phyloP scores from a whole-genome alignment of 2,329 filamentous ascomycete species.

The Cladobotryum mycophilum region DNA sequence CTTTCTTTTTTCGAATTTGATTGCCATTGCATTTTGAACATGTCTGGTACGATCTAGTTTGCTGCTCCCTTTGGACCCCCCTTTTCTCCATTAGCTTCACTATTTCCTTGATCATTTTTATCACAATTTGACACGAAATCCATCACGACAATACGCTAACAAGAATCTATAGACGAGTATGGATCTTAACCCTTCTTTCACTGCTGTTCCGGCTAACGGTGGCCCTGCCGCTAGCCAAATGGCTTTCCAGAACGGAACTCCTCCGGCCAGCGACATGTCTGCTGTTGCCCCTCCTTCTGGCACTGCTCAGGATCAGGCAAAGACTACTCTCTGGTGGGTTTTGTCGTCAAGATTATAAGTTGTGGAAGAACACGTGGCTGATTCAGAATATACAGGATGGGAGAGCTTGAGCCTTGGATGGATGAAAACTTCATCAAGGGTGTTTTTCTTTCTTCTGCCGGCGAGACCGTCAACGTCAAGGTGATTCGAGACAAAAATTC shows the following conservation, averaged over 20 bases:
- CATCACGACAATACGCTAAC: background rate
- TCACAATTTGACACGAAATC: background rate
- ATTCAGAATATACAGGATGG: conserved; percentile 65
- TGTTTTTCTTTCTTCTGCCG: conserved; percentile 81
- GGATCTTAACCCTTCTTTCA: conserved; percentile 28
- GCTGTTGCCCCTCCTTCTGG: conserved; percentile 28
- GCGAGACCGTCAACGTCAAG: conserved; percentile 95
- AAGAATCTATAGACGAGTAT: conserved; percentile 20
- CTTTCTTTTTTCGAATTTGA: too few relatives aligned
- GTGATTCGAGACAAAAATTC: conserved; percentile 99
- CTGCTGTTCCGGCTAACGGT: conserved; percentile 25
- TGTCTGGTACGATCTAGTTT: background rate
- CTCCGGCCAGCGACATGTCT: conserved; percentile 32
- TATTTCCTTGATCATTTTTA: background rate
- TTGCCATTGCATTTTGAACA: background rate
- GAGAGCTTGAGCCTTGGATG: conserved; percentile 97
- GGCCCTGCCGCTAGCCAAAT: conserved; percentile 27
- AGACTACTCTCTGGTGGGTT: conserved; percentile 53
- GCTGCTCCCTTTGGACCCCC: background rate
- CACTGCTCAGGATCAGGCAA: conserved; percentile 40
- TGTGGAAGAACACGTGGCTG: conserved; percentile 5
- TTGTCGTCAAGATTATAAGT: background rate
- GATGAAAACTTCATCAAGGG: conserved; percentile 98
- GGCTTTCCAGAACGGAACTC: conserved; percentile 34
- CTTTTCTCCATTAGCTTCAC: background rate